Evolutionary conservation across 441 rosid species (phyloP), one percentile per base, ranked within the genome.

Genomic region (Populus hybrid): DNA sequence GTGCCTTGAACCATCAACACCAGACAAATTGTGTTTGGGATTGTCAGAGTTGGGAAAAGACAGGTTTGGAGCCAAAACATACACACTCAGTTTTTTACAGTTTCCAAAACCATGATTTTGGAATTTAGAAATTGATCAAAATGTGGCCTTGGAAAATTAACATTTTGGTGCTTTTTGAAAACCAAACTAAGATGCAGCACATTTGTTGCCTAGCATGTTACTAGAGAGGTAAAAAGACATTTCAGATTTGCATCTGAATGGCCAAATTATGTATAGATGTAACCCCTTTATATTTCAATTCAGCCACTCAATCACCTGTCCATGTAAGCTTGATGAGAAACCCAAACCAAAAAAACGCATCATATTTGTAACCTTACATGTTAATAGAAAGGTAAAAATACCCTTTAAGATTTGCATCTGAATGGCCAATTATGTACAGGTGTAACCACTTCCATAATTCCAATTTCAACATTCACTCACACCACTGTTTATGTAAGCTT

Each of bases 351-450:
- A 40, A 40, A 9, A n/a, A n/a, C n/a, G 45, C 14, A 40, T 2
- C 45, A 40, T 2, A 10, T 40, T 9, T 40, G 45, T 40, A 40
- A 9, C 45, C 3, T 40, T 40, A 29, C 21, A 29, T 18, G 24
- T 24, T 75, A 1, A 21, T 6, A 20, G 59, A 71, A 18, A 29
- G 6, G 9, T 31, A 7, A 6, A 38, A 61, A 69, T 3, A n/a
- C 23, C 36, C 23, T 9, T 53, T 23, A 2, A 18, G 8, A 42
- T 23, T 73, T 38, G 31, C 3, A 3, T 10, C 18, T 59, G 1
- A 59, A 77, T 2, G 24, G 76, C 38, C 68, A 77, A 56, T 65
- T 69, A 64, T 61, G 26, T 18, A 23, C 66, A 50, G 24, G 10
- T 45, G 24, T 24, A 16, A 35, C 67, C 56, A 72, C 53, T 45